Conservation (phyloP, 106 monocot genomes). For the Xerophyta viscosa region DNA sequence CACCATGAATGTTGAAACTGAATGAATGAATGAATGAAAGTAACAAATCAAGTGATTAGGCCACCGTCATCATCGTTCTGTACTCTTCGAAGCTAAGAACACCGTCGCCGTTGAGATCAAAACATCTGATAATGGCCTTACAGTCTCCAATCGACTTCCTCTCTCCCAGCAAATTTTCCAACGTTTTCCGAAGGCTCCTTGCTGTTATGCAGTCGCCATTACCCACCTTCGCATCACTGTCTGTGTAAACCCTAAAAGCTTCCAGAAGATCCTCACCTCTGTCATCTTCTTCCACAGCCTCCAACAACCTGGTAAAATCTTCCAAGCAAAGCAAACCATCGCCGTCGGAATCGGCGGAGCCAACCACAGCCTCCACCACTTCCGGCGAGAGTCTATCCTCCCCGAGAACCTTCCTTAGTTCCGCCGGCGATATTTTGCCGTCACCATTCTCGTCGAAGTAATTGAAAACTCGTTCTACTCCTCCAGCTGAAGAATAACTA, state of each 20-base stretch:
- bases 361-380: background rate
- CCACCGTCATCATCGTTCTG: background rate
- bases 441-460: conserved; percentile 28
- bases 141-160: background rate
- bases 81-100: conserved; percentile 1
- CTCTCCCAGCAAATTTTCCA: background rate
- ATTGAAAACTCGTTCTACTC: conserved; percentile 16
- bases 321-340: background rate
- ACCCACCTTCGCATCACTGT: background rate
- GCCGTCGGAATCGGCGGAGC: background rate
- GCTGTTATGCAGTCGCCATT: background rate
- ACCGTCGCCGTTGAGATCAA: conserved; percentile 3
- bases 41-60: too few species aligned
- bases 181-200: background rate
- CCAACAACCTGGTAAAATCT: background rate
- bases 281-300: background rate
- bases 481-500: background rate
- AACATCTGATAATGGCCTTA: background rate
- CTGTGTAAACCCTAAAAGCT: background rate
- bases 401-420: conserved; percentile 12
- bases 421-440: conserved; percentile 35
- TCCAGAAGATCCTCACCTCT: background rate
- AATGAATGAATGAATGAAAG: too few species aligned
- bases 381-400: background rate
- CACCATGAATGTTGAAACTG: too few species aligned